phyloP scores from a whole-genome alignment of 2,329 filamentous ascomycete genomes.

The Berkeleyomyces basicola region DNA sequence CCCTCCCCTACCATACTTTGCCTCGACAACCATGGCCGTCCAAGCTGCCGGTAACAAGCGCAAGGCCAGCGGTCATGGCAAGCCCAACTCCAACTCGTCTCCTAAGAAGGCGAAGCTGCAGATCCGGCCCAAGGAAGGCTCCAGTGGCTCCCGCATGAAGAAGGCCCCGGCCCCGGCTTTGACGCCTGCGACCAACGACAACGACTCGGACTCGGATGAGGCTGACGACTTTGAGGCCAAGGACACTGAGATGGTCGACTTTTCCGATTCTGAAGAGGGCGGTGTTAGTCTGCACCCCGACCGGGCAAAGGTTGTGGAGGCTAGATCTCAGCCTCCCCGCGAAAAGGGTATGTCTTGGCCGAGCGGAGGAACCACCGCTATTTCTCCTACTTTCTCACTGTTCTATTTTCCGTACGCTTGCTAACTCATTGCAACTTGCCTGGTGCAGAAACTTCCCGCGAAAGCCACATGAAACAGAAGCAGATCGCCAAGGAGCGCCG shows the following conservation, averaged over 20 bases:
- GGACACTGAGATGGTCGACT: slow-evolving; percentile 27
- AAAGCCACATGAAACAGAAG: slow-evolving; percentile 89
- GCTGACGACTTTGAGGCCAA: slow-evolving; percentile 25
- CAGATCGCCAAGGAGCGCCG: slow-evolving; percentile 75
- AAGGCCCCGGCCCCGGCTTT: slow-evolving; percentile 20
- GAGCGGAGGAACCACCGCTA: background rate
- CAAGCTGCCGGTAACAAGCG: slow-evolving; percentile 38
- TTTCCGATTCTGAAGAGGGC: slow-evolving; percentile 37
- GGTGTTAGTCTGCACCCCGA: slow-evolving; percentile 29
- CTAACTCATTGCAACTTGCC: slow-evolving; percentile 3
- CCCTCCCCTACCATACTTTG: slow-evolving; percentile 3
- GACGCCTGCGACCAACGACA: slow-evolving; percentile 19
- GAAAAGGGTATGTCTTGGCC: slow-evolving; percentile 10
- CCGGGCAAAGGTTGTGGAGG: slow-evolving; percentile 22
- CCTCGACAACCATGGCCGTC: slow-evolving; percentile 11
- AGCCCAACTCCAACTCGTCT: slow-evolving; percentile 27
- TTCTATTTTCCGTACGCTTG: background rate
- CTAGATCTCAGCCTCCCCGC: slow-evolving; percentile 14
- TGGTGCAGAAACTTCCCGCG: slow-evolving; percentile 52
- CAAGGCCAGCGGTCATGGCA: slow-evolving; percentile 32
- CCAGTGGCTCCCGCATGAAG: slow-evolving; percentile 13
- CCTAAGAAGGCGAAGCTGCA: slow-evolving; percentile 35
- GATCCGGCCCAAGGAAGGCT: slow-evolving; percentile 21
- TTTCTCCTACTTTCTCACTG: background rate
- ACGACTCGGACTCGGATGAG: slow-evolving; percentile 24